These are phyloP conservation scores for Sisymbrium irio DNA, from an alignment of 345 rosid genomes.

Conservation along the genomic window DNA sequence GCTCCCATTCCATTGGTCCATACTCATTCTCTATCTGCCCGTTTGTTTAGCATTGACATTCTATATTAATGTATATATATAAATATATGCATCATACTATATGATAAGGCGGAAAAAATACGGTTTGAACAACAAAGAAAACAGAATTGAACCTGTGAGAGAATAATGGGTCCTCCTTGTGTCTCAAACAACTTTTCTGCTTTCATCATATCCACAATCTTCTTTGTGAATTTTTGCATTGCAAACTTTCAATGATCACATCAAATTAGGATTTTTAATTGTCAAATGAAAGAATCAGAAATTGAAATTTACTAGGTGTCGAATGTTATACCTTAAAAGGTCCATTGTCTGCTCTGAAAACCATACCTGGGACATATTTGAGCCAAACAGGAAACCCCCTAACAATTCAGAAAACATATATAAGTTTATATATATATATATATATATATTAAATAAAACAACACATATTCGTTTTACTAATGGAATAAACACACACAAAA, in stretches of 20 bases:
- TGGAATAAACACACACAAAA: not conserved
- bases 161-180: slow-evolving; percentile 86
- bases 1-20: slow-evolving; percentile 49
- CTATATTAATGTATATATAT: not conserved
- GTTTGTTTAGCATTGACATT: not conserved
- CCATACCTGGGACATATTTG: slow-evolving; percentile 76
- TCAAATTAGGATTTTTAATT: not conserved
- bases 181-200: slow-evolving; percentile 59
- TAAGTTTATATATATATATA: not conserved
- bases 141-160: slow-evolving; percentile 57
- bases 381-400: slow-evolving; percentile 56
- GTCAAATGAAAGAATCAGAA: too few relatives aligned
- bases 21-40: slow-evolving; percentile 69
- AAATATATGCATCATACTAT: not conserved
- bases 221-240: slow-evolving; percentile 68
- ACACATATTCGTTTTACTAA: not conserved
- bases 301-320: too few relatives aligned
- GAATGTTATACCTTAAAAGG: slow-evolving; percentile 58
- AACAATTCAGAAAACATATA: not conserved
- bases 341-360: slow-evolving; percentile 78
- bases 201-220: slow-evolving; percentile 81
- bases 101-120: not conserved
- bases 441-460: not conserved
- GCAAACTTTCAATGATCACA: slow-evolving; percentile 51
- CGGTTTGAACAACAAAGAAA: not conserved